A percentile compares a stretch with the other conserved stretches of the same genome.
Evolutionary conservation across 2,329 filamentous ascomycete species (phyloP).

Genomic region (Corynespora cassiicola): DNA sequence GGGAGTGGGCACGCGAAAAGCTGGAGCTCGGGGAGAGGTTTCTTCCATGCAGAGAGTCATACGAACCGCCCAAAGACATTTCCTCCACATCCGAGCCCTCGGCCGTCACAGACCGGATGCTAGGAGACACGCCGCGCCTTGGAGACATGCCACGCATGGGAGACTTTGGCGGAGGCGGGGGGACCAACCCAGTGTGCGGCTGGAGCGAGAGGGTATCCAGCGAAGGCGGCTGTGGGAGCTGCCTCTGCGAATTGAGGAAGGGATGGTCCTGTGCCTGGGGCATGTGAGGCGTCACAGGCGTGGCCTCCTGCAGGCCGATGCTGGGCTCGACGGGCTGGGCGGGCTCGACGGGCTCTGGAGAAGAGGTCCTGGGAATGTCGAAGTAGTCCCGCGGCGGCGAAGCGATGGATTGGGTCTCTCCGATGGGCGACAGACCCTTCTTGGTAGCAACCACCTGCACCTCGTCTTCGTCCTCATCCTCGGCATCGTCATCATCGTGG

Average conservation of each 20-base stretch:
- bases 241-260: conserved; percentile 42
- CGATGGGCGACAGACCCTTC: conserved; percentile 42
- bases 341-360: conserved; percentile 54
- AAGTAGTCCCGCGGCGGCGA: conserved; percentile 50
- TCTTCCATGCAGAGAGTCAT: conserved; percentile 71
- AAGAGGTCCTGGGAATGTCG: conserved; percentile 51
- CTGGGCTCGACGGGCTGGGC: conserved; percentile 51
- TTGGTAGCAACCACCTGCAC: conserved; percentile 35
- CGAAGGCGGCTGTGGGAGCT: no score
- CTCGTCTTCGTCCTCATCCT: no score
- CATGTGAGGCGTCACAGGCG: conserved; percentile 46
- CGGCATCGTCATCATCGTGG: conserved; percentile 38
- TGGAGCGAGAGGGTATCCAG: conserved; percentile 47
- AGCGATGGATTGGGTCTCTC: conserved; percentile 35
- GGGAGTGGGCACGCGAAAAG: conserved; percentile 65
- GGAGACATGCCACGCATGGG: conserved; percentile 38
- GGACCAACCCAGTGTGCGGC: conserved; percentile 39
- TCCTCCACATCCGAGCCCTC: conserved; percentile 72
- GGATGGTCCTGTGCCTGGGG: conserved; percentile 39
- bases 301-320: conserved; percentile 50
- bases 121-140: conserved; percentile 48
- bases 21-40: conserved; percentile 79
- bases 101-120: conserved; percentile 52
- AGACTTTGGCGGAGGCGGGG: conserved; percentile 49
- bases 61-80: conserved; percentile 62